Evolutionary conservation across 2,329 filamentous ascomycete species (phyloP), one percentile per base, ranked within the genome.

Genomic region (Geosmithia putterillii): DNA sequence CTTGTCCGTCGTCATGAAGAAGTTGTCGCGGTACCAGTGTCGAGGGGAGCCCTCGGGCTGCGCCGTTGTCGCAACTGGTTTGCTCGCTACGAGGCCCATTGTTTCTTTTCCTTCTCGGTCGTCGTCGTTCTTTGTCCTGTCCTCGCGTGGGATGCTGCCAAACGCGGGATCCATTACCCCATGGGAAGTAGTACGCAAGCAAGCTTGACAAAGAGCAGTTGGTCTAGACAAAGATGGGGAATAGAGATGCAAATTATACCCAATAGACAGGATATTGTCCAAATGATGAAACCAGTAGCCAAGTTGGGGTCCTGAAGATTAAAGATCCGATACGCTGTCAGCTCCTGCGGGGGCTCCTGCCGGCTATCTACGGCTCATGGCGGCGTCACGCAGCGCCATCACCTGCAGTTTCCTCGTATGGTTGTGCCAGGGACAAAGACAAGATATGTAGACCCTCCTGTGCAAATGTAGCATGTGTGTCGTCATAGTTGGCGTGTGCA

Each of bases 1-100:
- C 23, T 69, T 70, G 53, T 82, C 71, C 34, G 76, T 81, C 22
- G 78, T 82, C 57, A 81, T 63, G 50, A 79, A 60, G 57, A 76
- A 81, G 44, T 68, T 65, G 48, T 70, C 67, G 38, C 65, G 64
- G 50, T 67, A 69, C 73, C 73, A 76, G 47, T 62, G 67, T 46
- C 54, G 56, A 21, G 59, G 54, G 38, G 48, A 46, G 46, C 57
- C 60, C 44, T 63, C 60, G n/a, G 54, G 50, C 45, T 53, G 47
- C 15, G 38, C 25, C 39, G 28, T 32, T 14, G 10, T n/a, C n/a
- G n/a, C n/a, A n/a, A n/a, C 23, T 12, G 28, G 10, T 12, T 9
- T 32, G 19, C 42, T 36, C 14, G n/a, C 4, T 15, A 42, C 40
- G 25, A 38, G 20, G 23, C 36, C 32, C 41, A 38, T 41, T 17